These are phyloP conservation scores for Cercospora janseana DNA, from an alignment of 2,329 filamentous ascomycete genomes.

Conservation along the genomic window DNA sequence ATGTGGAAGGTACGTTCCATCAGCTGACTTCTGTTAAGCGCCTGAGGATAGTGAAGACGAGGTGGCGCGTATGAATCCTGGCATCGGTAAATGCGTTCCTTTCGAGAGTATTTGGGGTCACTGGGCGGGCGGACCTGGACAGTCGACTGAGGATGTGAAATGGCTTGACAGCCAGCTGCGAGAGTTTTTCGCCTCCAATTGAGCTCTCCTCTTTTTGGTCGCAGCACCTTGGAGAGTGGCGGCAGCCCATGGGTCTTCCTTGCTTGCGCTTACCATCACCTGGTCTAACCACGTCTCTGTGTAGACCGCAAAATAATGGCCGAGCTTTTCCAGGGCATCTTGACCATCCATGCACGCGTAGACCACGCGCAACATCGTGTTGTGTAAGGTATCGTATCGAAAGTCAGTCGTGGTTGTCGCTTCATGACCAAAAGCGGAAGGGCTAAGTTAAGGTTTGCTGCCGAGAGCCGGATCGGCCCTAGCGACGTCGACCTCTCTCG, in stretches of 20 bases:
- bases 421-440: background rate
- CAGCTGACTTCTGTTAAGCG: conserved; percentile 39
- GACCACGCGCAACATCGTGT: background rate
- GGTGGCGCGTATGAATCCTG: conserved; percentile 60
- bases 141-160: conserved; percentile 67
- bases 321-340: too few relatives aligned
- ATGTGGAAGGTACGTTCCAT: background rate
- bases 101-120: conserved; percentile 58
- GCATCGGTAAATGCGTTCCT: conserved; percentile 53
- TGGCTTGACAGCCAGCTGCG: conserved; percentile 67
- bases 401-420: background rate
- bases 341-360: too few relatives aligned
- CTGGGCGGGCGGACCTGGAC: conserved; percentile 62
- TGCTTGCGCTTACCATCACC: too few relatives aligned
- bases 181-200: conserved; percentile 48
- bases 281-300: too few relatives aligned
- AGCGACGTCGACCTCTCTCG: conserved; percentile 2
- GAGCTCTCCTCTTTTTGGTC: background rate
- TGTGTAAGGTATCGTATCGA: background rate
- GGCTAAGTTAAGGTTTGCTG: background rate
- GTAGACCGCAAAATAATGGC: too few relatives aligned
- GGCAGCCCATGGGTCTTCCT: too few relatives aligned
- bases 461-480: conserved; percentile 8
- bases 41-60: conserved; percentile 77
- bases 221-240: background rate